A percentile compares a stretch with the other conserved stretches of the same genome.
These are phyloP conservation scores for Taiozyma sp. DNA, from an alignment of 1,139 yeast species.

Conservation along the genomic window DNA sequence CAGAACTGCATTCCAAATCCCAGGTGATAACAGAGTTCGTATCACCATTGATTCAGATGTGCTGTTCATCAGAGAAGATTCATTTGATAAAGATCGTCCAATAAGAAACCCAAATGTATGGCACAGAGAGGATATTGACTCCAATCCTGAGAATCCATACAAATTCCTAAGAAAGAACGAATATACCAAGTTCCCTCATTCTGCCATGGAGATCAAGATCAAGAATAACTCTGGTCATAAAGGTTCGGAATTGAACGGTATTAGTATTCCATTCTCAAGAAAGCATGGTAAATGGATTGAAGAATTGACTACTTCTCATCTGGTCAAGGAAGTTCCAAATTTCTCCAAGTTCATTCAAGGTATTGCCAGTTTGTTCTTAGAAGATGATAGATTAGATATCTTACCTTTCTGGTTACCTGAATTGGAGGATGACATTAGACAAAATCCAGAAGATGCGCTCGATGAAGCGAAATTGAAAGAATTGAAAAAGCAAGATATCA, in stretches of 20 bases:
- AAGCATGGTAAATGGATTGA: conserved; percentile 73
- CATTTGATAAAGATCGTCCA: conserved; percentile 79
- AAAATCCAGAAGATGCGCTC: conserved; percentile 70
- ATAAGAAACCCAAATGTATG: conserved; percentile 83
- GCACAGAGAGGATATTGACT: conserved; percentile 92
- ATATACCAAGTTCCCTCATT: conserved; percentile 77
- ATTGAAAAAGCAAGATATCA: conserved; percentile 40
- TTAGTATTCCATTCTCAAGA: conserved; percentile 32
- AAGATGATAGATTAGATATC: conserved; percentile 84
- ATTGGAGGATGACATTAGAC: conserved; percentile 72
- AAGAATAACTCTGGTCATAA: conserved; percentile 33
- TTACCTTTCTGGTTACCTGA: conserved; percentile 96
- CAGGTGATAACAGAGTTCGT: conserved; percentile 91
- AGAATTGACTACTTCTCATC: conserved; percentile 76
- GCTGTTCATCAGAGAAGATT: conserved; percentile 82
- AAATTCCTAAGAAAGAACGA: conserved; percentile 82
- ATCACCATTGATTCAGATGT: conserved; percentile 88
- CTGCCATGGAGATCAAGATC: conserved; percentile 85
- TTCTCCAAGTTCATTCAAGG: conserved; percentile 97
- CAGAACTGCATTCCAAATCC: conserved; percentile 95
- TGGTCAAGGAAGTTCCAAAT: conserved; percentile 98
- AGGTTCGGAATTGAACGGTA: conserved; percentile 21
- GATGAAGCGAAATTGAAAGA: conserved; percentile 44
- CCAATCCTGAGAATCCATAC: conserved; percentile 62
- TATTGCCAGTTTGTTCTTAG: conserved; percentile 79